phyloP scores from a whole-genome alignment of 139 green algal genomes.

The Yamagishiella unicocca region DNA sequence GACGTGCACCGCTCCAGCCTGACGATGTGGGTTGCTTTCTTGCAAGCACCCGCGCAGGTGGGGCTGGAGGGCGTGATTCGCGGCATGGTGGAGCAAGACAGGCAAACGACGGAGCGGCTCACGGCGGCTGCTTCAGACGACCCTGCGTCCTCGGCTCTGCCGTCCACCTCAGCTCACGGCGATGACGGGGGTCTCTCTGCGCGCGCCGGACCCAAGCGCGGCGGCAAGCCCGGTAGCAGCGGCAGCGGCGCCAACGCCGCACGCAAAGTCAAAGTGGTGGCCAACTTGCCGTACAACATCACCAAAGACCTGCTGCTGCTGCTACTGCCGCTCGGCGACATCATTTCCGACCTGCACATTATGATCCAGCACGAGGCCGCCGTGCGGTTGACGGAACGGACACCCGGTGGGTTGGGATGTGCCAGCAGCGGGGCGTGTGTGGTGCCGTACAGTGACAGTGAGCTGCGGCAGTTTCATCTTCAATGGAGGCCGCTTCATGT shows the following conservation, averaged over 20 bases:
- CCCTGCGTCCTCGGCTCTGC: too few species aligned
- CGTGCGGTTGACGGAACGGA: conserved; percentile 63
- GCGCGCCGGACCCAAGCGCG: background rate
- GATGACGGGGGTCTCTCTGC: too few species aligned
- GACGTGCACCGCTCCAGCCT: background rate
- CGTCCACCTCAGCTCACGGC: too few species aligned
- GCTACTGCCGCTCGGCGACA: conserved; percentile 82
- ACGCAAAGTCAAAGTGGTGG: conserved; percentile 84
- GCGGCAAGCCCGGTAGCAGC: background rate
- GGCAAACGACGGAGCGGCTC: too few species aligned
- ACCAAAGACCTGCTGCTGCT: conserved; percentile 90
- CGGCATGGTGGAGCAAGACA: conserved; percentile 13
- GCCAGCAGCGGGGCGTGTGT: too few species aligned
- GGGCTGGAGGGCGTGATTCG: conserved; percentile 33
- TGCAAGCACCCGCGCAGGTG: background rate
- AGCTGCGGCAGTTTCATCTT: too few species aligned
- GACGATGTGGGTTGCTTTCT: background rate
- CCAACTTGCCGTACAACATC: conserved; percentile 99
- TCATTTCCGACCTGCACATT: conserved; percentile 79
- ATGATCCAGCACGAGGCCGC: conserved; percentile 92
- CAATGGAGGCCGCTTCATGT: too few species aligned
- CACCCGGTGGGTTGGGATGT: too few species aligned
- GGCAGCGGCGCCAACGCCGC: background rate
- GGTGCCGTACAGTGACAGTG: too few species aligned
- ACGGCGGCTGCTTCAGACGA: too few species aligned